Evolutionary conservation across 2,329 filamentous ascomycete genomes (phyloP), one percentile per base, ranked within the genome.

Genomic region (Aurifilum marmelostoma): DNA sequence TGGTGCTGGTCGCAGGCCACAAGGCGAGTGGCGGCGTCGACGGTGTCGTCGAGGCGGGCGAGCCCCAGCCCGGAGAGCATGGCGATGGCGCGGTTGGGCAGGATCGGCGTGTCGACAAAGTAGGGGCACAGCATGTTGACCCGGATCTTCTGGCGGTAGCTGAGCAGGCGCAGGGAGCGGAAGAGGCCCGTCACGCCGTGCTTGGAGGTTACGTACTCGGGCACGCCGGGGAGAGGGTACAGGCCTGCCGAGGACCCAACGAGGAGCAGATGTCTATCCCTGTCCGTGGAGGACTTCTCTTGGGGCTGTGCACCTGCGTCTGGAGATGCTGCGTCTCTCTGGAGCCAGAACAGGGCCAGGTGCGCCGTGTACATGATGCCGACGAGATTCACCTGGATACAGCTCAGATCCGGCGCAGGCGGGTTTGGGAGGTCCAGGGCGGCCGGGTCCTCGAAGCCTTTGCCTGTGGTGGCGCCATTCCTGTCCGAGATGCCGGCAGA

Each of bases 121-220:
- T 91, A 92, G 0, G 90, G 90, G 69, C 84, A 85, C n/a, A 92
- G 76, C 74, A 91, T 81, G 75, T 92, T 92, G 69, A 90, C 80
- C 59, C 90, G 83, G 56, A 92, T 79, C 32, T 86, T 86, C 56
- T 83, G 78, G 9, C 77, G 72, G 66, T 83, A 81, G 2, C 83
- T 80, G 0, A 83, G 84, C 4, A 80, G 76, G 21, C 89, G 83
- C 60, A 92, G 78, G 7, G 83, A 81, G 58, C 89, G 83, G 77
- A 89, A 91, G 43, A 91, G 79, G 0, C 89, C 90, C 14, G 90
- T 81, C 0, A 92, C 84, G 27, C 83, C 89, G 77, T 92, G 90
- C 76, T 92, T 92, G 59, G 87, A 84, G 41, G 85, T 82, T 32
- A 83, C 82, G 76, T 92, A 92, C 68, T 88, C 83, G 7, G 80